Conservation (phyloP, 2,329 filamentous ascomycete genomes). For the Fusarium acutatum region DNA sequence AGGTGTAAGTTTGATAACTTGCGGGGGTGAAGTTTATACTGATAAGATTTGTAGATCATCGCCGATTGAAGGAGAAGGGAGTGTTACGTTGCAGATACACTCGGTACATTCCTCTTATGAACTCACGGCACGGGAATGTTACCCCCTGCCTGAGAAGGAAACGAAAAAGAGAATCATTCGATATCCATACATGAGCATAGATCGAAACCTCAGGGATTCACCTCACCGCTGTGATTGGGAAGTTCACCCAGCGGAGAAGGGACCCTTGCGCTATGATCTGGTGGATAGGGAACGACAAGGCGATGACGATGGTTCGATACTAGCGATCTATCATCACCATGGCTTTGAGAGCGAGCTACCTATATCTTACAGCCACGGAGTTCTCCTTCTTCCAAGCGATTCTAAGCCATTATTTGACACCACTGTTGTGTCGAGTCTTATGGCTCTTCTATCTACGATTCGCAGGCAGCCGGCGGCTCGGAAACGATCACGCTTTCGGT, state of each 20-base stretch:
- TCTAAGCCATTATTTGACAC: background rate
- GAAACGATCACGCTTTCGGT: background rate
- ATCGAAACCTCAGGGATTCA: rapidly evolving
- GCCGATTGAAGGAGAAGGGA: background rate
- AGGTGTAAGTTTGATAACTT: background rate
- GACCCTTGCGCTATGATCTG: conserved; percentile 6
- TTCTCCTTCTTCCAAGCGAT: background rate
- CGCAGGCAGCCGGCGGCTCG: background rate
- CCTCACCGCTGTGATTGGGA: background rate
- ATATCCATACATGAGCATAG: background rate
- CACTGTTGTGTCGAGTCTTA: background rate
- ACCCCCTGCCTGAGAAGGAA: background rate
- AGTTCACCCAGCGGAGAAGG: background rate
- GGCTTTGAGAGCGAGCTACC: conserved; percentile 8
- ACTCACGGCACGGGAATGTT: background rate
- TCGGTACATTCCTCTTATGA: background rate
- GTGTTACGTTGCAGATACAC: background rate
- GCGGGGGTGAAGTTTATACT: background rate
- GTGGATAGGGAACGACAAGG: background rate
- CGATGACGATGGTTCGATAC: background rate
- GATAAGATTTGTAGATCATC: background rate
- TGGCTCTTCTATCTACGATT: background rate
- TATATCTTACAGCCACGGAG: background rate
- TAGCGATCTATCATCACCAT: conserved; percentile 3
- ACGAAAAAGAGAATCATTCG: background rate